Evolutionary conservation across 345 rosid species (phyloP).

Genomic region (Noccaea bulbosa): DNA sequence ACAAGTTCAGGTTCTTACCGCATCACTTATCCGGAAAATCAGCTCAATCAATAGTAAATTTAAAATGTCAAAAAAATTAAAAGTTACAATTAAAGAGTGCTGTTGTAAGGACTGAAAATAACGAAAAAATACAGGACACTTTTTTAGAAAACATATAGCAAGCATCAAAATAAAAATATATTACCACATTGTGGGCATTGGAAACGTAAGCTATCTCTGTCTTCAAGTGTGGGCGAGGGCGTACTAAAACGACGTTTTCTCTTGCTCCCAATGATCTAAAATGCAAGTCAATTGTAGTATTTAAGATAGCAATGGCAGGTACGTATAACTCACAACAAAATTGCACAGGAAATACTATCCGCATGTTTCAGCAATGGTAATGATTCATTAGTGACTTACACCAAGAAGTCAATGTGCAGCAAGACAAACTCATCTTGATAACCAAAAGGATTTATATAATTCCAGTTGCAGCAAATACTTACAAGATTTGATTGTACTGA

Average conservation of each 20-base stretch:
- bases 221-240: conserved; percentile 44
- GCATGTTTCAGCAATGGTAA: not conserved
- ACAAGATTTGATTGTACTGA: conserved; percentile 79
- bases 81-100: too few relatives aligned
- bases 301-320: not conserved
- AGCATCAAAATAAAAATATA: conserved; percentile 23
- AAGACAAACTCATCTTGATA: not conserved
- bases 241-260: conserved; percentile 53
- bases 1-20: not conserved
- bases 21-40: not conserved
- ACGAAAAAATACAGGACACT: too few relatives aligned
- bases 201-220: conserved; percentile 47
- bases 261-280: conserved; percentile 67
- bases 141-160: not conserved
- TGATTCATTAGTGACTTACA: conserved; percentile 12
- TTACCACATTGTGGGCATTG: conserved; percentile 92
- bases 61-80: not conserved
- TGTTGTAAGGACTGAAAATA: too few relatives aligned
- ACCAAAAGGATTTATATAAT: not conserved
- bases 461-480: conserved; percentile 40
- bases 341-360: conserved; percentile 3
- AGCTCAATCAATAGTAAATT: conserved; percentile 1
- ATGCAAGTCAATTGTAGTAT: conserved; percentile 28
- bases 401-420: conserved; percentile 10
- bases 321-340: conserved; percentile 9